Conservation (phyloP, 2,329 filamentous ascomycete genomes). For the Claviceps paspali region DNA sequence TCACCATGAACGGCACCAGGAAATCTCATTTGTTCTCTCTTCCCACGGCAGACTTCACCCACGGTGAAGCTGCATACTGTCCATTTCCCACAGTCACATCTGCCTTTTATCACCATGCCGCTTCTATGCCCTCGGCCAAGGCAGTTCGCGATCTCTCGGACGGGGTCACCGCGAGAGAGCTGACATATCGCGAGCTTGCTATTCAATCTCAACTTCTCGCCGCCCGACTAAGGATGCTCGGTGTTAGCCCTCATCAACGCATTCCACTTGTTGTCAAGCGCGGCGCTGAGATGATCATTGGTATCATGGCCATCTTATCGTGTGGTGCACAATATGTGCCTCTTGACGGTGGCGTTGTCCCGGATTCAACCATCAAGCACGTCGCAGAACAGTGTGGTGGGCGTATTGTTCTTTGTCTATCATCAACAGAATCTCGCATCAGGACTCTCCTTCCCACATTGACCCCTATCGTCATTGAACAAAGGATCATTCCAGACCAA, state of each 20-base stretch:
- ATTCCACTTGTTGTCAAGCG: constrained; percentile 40
- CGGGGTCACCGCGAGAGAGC: constrained; percentile 11
- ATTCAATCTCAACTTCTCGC: constrained; percentile 26
- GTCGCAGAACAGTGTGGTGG: constrained; percentile 32
- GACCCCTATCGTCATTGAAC: constrained; percentile 16
- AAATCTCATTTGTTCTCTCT: constrained; percentile 3
- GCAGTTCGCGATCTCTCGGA: constrained; percentile 24
- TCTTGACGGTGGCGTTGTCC: constrained; percentile 38
- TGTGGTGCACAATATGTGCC: constrained; percentile 45
- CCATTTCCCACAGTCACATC: constrained; percentile 24
- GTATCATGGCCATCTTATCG: constrained; percentile 39
- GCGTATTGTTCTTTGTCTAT: constrained; percentile 31
- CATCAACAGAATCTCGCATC: constrained; percentile 20
- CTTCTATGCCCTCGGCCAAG: constrained; percentile 18
- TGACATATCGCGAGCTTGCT: constrained; percentile 32
- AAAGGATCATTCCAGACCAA: constrained; percentile 3
- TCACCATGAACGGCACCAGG: constrained; percentile 6
- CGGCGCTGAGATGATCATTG: constrained; percentile 40
- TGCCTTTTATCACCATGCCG: constrained; percentile 23
- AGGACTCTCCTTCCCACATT: constrained; percentile 11
- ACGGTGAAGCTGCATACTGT: constrained; percentile 9
- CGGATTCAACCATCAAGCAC: constrained; percentile 30
- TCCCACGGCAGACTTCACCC: constrained; percentile 6
- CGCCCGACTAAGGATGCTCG: constrained; percentile 20
- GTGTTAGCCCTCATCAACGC: constrained; percentile 28